These are phyloP conservation scores for Thermothielavioides terrestris DNA, from an alignment of 495 filamentous ascomycete genomes.

Conservation along the genomic window DNA sequence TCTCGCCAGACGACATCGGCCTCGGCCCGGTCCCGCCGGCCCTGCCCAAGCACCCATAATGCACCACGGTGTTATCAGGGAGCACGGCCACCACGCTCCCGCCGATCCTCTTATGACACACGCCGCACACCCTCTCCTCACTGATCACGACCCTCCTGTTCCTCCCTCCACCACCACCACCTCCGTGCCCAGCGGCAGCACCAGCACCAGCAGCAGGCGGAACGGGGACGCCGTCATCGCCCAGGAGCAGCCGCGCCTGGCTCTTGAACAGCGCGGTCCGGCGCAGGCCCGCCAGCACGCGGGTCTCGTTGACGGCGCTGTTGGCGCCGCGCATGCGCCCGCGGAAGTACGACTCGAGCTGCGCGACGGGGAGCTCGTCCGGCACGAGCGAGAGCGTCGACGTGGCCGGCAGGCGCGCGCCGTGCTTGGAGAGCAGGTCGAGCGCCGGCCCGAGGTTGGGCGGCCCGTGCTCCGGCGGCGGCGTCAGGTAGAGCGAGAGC, in stretches of 20 bases:
- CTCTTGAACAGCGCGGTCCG: constrained; percentile 64
- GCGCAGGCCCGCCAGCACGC: constrained; percentile 63
- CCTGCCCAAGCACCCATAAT: constrained; percentile 69
- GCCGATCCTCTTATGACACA: constrained; percentile 88
- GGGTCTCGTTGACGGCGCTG: constrained; percentile 64
- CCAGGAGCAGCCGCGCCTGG: constrained; percentile 62
- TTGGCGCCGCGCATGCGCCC: constrained; percentile 85
- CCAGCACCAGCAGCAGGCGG: too few species aligned
- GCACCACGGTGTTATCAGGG: constrained; percentile 59
- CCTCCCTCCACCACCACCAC: constrained; percentile 34
- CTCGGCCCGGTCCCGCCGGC: constrained; percentile 19
- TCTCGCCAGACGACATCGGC: constrained; percentile 9
- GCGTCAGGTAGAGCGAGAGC: constrained; percentile 80
- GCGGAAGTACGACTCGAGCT: constrained; percentile 86
- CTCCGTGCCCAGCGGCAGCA: too few species aligned
- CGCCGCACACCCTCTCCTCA: constrained; percentile 81
- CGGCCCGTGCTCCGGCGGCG: constrained; percentile 47
- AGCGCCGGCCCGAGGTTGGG: constrained; percentile 73
- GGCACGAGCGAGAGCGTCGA: constrained; percentile 84
- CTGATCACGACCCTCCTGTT: constrained; percentile 68
- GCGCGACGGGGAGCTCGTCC: constrained; percentile 59
- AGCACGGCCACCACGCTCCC: constrained; percentile 66
- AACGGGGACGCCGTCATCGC: constrained; percentile 50
- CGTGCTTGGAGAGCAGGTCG: constrained; percentile 80
- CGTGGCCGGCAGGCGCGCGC: constrained; percentile 78